A percentile compares a stretch with the other conserved stretches of the same genome.
phyloP scores from a whole-genome alignment of 1,284 basidiomycete genomes.

The Termitomyces sp. region DNA sequence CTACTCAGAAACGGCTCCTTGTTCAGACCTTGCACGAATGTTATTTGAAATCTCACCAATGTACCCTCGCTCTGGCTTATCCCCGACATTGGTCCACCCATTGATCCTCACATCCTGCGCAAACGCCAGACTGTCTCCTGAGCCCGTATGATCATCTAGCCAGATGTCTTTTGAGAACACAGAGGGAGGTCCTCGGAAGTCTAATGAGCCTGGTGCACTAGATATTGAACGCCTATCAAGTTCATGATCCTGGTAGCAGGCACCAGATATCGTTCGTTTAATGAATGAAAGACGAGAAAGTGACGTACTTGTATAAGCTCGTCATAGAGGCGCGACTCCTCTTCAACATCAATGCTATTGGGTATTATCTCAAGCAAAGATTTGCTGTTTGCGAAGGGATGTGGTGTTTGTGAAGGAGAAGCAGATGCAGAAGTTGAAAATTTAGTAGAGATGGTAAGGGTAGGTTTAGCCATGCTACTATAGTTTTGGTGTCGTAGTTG shows the following conservation, averaged over 20 bases:
- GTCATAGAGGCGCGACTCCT: slow-evolving; percentile 38
- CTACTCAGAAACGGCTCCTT: slow-evolving; percentile 23
- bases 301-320: slow-evolving; percentile 29
- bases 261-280: not conserved
- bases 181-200: slow-evolving; percentile 42
- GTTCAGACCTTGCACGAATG: not conserved
- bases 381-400: slow-evolving; percentile 31
- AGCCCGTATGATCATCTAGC: slow-evolving; percentile 55
- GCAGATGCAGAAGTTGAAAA: not conserved
- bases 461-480: slow-evolving; percentile 5
- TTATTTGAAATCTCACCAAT: slow-evolving; percentile 39
- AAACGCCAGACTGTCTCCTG: slow-evolving; percentile 48
- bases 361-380: slow-evolving; percentile 31
- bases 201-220: slow-evolving; percentile 13
- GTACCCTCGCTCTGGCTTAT: slow-evolving; percentile 55
- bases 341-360: slow-evolving; percentile 38
- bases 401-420: slow-evolving; percentile 4
- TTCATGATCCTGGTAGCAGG: slow-evolving; percentile 10
- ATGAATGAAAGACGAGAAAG: not conserved
- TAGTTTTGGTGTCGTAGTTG: not conserved
- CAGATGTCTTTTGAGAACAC: slow-evolving; percentile 62
- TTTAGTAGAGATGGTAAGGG: not conserved
- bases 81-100: slow-evolving; percentile 68
- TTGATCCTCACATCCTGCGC: slow-evolving; percentile 57
- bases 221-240: slow-evolving; percentile 10